Conservation (phyloP, 352 stramenopile genomes). For the Phytophthora tubulina region DNA sequence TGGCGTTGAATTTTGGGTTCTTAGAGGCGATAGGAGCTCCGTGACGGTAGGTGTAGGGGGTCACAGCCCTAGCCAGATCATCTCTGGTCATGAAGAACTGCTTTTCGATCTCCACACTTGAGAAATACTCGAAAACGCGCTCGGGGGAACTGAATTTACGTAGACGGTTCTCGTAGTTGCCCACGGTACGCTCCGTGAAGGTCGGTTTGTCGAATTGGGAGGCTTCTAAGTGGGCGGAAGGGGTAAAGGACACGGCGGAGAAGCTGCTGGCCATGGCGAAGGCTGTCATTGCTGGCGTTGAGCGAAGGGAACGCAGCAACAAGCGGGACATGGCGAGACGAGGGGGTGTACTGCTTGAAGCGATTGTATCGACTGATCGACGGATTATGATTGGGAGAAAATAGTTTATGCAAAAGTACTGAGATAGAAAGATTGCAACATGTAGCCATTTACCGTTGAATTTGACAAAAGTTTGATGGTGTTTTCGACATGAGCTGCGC, state of each 20-base stretch:
- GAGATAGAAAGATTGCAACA: background rate
- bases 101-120: constrained; percentile 82
- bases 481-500: constrained; percentile 5
- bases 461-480: background rate
- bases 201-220: constrained; percentile 42
- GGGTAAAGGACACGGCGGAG: background rate
- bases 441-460: background rate
- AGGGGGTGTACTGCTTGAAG: constrained; percentile 15
- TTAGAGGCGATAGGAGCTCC: constrained; percentile 79
- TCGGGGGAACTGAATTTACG: constrained; percentile 87
- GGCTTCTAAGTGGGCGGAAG: constrained; percentile 33
- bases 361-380: constrained; percentile 17
- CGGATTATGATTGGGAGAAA: background rate
- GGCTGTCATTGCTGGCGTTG: constrained; percentile 12
- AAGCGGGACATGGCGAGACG: constrained; percentile 37
- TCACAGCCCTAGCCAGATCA: constrained; percentile 86
- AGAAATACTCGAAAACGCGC: constrained; percentile 93
- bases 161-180: constrained; percentile 91
- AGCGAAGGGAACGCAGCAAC: constrained; percentile 36
- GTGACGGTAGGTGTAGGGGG: constrained; percentile 83
- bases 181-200: constrained; percentile 84
- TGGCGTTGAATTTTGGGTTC: constrained; percentile 87
- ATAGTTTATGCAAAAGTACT: background rate
- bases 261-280: constrained; percentile 26
- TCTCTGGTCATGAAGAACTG: constrained; percentile 87